Evolutionary conservation across 345 rosid genomes (phyloP), one percentile per base, ranked within the genome.

Genomic region (Eutrema japonicum): DNA sequence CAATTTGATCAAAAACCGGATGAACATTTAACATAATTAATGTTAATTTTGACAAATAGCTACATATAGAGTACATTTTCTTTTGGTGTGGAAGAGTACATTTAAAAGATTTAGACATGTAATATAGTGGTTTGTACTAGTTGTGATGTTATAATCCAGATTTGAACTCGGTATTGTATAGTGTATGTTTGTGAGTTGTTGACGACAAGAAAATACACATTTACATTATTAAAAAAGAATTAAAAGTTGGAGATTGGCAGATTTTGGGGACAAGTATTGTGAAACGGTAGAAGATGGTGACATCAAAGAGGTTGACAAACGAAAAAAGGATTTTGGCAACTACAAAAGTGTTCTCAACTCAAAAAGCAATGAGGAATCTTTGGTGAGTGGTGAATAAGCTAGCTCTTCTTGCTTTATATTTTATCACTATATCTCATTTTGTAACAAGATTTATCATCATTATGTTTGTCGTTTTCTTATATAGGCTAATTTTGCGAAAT

Each of bases 401-500:
- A 16, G 16, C 35, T 18, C 61, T 75, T 46, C 64, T 48, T 74
- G 51, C 16, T 14, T 12, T 57, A 52, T 51, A 10, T 64, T 52
- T 35, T 42, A 53, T 38, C 36, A 55, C 32, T 57, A 52, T 10
- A 26, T 56, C 27, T 67, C 37, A 43, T 43, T 40, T 29, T 30
- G 18, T 46, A 35, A 16, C 66, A 4, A 58, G 0, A 37, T 13
- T 60, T 38, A 66, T 64, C 27, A 59, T 51, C 27, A 59, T 51
- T 42, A 33, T 6, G 10, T 64, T 67, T 59, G 55, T 67, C 41
- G 63, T 60, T 41, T 33, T 32, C 41, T 73, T 43, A 3, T 16
- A 26, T 66, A 88, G 98, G 95, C 92, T 10, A 87, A 88, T 71
- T 90, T 83, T 66, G 96, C 95, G 0, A 82, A 85, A 74, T 92